Evolutionary conservation across 148 eudicot genomes (phyloP), one percentile per base, ranked within the genome.

Genomic region (Rhododendron mucronatum): DNA sequence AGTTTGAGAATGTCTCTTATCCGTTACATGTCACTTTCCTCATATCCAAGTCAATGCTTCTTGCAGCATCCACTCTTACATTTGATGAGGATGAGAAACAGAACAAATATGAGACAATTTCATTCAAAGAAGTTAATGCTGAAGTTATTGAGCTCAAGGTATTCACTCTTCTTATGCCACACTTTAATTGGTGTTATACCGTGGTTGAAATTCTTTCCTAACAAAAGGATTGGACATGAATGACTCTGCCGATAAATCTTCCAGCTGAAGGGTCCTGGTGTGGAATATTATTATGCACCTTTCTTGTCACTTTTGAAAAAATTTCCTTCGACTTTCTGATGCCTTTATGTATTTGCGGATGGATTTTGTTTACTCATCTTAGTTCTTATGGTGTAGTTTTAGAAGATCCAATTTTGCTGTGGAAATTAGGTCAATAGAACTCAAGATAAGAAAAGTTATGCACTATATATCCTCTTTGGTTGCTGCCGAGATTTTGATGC

Each of bases 81-180:
- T 97, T 93, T 89, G 98, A 94, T 63, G 93, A 95, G 84, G 57
- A 35, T 26, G 95, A 92, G 88, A 95, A 97, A 89, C 93, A 93
- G 87, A 87, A 84, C 85, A 93, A 83, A 82, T 95, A 94, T 85
- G 85, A 89, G 51, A 88, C 90, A 57, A 89, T 97, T 86, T 93
- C 98, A 86, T 95, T 97, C 82, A 57, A 90, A 82, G 96, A 97
- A 93, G 80, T 97, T 87, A 88, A 86, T 78, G 55, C 82, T 35
- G 99, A 94, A 88, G 79, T 94, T 82, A 47, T 44, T 44, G 90
- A 91, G 85, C 96, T 97, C 77, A 91, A 95, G 99, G 99, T 97
- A 85, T 85, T 48, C 84, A 57, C 80, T 61, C 79, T 81, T 83
- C 71, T 23, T 57, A 45, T 67, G 30, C 74, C 84, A 59, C 57